phyloP scores from a whole-genome alignment of 2,329 filamentous ascomycete species.

The Colletotrichum sp. region DNA sequence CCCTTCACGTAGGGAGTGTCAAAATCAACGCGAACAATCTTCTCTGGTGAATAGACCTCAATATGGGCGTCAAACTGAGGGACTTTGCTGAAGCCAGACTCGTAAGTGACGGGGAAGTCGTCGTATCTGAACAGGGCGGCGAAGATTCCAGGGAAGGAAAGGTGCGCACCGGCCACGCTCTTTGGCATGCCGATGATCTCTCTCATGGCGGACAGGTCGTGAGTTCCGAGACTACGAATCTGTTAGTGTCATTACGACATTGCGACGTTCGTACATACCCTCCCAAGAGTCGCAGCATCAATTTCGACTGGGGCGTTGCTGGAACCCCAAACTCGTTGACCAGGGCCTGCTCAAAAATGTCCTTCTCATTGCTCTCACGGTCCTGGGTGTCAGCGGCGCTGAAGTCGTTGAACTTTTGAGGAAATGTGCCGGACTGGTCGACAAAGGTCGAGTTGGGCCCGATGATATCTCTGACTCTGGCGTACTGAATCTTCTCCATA shows the following conservation, averaged over 20 bases:
- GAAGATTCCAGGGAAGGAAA: conserved; percentile 32
- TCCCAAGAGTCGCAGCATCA: conserved; percentile 29
- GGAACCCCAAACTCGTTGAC: conserved; percentile 33
- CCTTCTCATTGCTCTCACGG: conserved; percentile 20
- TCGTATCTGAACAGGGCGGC: conserved; percentile 49
- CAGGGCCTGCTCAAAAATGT: conserved; percentile 34
- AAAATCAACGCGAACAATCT: conserved; percentile 58
- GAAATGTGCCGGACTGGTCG: conserved; percentile 51
- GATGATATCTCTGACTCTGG: conserved; percentile 48
- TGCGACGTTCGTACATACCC: conserved; percentile 18
- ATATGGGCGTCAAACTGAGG: conserved; percentile 58
- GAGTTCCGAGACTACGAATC: conserved; percentile 44
- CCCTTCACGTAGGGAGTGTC: conserved; percentile 65
- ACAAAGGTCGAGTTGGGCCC: conserved; percentile 59
- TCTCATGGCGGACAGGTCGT: conserved; percentile 57
- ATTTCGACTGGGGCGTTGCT: conserved; percentile 27
- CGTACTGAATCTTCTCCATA: conserved; percentile 60
- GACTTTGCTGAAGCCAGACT: conserved; percentile 58
- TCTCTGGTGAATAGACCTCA: conserved; percentile 56
- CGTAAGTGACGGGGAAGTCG: conserved; percentile 59
- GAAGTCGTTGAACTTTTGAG: conserved; percentile 46
- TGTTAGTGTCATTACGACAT: neutral
- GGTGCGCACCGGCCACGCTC: conserved; percentile 35
- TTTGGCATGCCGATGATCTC: conserved; percentile 53
- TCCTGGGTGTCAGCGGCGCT: conserved; percentile 28